These are phyloP conservation scores for Lactarius indigo DNA, from an alignment of 768 basidiomycete species.

Conservation along the genomic window DNA sequence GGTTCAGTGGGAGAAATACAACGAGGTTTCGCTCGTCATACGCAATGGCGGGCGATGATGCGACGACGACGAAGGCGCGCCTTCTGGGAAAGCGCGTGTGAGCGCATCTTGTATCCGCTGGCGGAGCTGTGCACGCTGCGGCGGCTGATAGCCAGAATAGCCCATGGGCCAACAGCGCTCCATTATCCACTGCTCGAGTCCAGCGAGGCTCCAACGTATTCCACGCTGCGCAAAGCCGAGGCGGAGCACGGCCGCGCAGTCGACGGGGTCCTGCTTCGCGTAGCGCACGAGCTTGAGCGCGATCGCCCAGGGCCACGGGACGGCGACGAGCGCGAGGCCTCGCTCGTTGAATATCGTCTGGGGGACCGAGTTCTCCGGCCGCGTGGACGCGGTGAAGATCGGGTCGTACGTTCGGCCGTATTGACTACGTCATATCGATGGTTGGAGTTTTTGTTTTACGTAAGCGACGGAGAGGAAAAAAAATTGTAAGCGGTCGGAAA, in stretches of 20 bases:
- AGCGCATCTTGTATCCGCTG: conserved; percentile 38
- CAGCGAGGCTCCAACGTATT: conserved; percentile 50
- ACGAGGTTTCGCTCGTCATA: not conserved
- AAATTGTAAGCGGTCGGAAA: not conserved
- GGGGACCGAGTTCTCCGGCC: conserved; percentile 38
- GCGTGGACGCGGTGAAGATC: conserved; percentile 49
- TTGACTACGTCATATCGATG: conserved; percentile 15
- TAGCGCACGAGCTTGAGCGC: conserved; percentile 72
- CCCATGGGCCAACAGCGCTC: conserved; percentile 63
- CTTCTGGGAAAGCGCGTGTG: not conserved
- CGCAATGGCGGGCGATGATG: not conserved
- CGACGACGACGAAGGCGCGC: not conserved
- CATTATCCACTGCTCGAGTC: conserved; percentile 56
- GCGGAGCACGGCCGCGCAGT: conserved; percentile 65
- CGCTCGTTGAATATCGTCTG: conserved; percentile 56
- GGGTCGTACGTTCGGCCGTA: conserved; percentile 47
- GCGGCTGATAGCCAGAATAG: conserved; percentile 46
- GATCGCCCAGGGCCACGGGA: conserved; percentile 69
- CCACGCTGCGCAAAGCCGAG: conserved; percentile 52
- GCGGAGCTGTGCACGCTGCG: conserved; percentile 44
- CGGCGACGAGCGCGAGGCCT: conserved; percentile 55
- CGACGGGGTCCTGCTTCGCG: conserved; percentile 55
- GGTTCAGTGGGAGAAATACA: not conserved
- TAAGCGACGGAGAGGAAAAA: not conserved
- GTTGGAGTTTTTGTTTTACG: not conserved